phyloP scores from a whole-genome alignment of 75 land plant species.

The Chamaecyparis obtusa region DNA sequence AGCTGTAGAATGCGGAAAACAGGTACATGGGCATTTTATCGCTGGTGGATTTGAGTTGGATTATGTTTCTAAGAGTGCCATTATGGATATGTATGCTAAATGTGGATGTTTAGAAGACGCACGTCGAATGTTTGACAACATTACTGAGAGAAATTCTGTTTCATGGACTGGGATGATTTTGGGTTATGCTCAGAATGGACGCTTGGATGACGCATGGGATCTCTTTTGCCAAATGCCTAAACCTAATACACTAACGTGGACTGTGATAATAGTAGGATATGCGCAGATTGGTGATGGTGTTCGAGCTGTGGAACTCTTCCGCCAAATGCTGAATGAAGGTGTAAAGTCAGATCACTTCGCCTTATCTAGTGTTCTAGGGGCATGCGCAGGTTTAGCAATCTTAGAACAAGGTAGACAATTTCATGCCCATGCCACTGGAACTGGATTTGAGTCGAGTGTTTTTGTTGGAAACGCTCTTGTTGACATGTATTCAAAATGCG shows the following conservation, averaged over 20 bases:
- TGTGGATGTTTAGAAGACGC: slow-evolving; percentile 41
- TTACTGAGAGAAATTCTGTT: slow-evolving; percentile 43
- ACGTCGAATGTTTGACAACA: slow-evolving; percentile 44
- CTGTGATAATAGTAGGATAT: slow-evolving; percentile 36
- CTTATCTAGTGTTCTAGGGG: slow-evolving; percentile 10
- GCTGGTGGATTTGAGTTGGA: slow-evolving; percentile 44
- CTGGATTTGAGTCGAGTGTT: slow-evolving; percentile 15
- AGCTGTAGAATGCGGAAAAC: slow-evolving; percentile 33
- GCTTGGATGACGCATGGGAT: slow-evolving; percentile 18
- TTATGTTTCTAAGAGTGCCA: slow-evolving; percentile 47
- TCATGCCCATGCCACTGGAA: slow-evolving; percentile 4
- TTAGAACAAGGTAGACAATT: slow-evolving; percentile 17
- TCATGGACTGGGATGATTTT: slow-evolving; percentile 69
- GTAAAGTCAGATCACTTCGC: slow-evolving; percentile 18
- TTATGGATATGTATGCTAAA: slow-evolving; percentile 55
- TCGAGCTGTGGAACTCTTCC: slow-evolving; percentile 27
- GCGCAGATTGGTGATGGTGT: slow-evolving; percentile 24
- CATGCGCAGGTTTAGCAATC: slow-evolving; percentile 16
- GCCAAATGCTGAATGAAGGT: slow-evolving; percentile 16
- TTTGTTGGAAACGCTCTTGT: slow-evolving; percentile 10
- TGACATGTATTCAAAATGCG: slow-evolving; percentile 4
- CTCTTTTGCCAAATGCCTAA: slow-evolving; percentile 38
- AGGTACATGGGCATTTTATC: slow-evolving; percentile 48
- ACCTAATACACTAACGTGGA: slow-evolving; percentile 45
- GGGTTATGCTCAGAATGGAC: slow-evolving; percentile 44